A percentile compares a stretch with the other conserved stretches of the same genome.
phyloP scores from a whole-genome alignment of 176 grass and related monocot species.

The Themeda triandra region DNA sequence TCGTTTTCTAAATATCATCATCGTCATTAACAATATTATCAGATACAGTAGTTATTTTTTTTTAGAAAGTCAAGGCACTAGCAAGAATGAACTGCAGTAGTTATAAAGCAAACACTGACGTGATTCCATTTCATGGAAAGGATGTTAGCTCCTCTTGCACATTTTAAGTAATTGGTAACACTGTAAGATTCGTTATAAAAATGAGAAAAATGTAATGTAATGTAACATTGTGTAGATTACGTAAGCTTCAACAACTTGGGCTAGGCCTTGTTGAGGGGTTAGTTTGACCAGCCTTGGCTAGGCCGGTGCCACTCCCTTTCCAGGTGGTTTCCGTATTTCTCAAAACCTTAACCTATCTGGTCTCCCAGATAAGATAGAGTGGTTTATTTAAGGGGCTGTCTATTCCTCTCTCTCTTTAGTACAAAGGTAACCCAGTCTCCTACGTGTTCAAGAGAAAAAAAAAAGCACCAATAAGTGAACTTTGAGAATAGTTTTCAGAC shows the following conservation, averaged over 20 bases:
- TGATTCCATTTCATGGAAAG: neutral
- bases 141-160: neutral
- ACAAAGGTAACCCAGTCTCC: neutral
- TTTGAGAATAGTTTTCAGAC: conserved; percentile 36
- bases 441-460: neutral
- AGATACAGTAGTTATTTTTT: too few relatives aligned
- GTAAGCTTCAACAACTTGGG: neutral
- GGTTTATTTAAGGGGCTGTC: neutral
- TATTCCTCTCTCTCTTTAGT: neutral
- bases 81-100: too few relatives aligned
- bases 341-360: neutral
- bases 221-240: neutral
- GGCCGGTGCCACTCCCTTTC: neutral
- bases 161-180: neutral
- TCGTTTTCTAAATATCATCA: too few relatives aligned
- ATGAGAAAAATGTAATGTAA: neutral
- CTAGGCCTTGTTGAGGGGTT: neutral
- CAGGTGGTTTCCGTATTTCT: neutral
- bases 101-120: neutral
- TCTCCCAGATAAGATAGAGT: neutral
- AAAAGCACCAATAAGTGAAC: neutral
- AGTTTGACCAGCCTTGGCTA: neutral
- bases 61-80: too few relatives aligned
- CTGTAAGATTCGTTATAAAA: too few relatives aligned
- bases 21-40: too few relatives aligned